Percentiles rank a stretch among this genome's conserved stretches.
Conservation (phyloP, 495 filamentous ascomycete species). For the Trichoderma asperelloides region DNA sequence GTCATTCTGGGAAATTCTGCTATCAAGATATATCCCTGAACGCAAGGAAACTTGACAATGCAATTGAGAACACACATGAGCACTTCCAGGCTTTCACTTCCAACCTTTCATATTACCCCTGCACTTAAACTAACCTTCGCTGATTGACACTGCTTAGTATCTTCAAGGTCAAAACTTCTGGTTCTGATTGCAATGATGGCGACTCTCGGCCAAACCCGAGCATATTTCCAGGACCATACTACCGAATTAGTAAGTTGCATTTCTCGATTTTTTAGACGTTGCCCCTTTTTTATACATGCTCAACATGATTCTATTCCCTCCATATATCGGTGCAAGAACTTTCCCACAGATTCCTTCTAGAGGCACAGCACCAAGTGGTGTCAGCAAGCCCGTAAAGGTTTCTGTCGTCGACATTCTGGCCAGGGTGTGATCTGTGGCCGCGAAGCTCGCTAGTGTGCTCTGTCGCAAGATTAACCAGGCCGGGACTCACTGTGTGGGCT, state of each 20-base stretch:
- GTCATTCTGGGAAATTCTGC: too few relatives aligned
- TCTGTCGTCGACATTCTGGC: neutral
- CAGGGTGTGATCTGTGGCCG: neutral
- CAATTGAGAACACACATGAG: neutral
- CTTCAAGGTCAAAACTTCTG: neutral
- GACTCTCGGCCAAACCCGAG: neutral
- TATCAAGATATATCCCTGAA: too few relatives aligned
- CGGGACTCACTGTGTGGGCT: constrained; percentile 16
- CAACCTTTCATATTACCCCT: neutral
- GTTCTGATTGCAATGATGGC: neutral
- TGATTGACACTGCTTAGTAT: neutral
- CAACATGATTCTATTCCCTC: neutral
- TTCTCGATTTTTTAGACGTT: neutral
- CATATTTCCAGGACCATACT: neutral
- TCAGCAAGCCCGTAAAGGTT: neutral
- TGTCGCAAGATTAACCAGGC: constrained; percentile 4
- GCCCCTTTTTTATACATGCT: neutral
- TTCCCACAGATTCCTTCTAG: neutral
- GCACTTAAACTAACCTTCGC: neutral
- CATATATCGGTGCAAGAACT: neutral
- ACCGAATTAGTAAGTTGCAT: neutral
- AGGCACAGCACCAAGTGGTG: neutral
- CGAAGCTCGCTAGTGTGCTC: neutral
- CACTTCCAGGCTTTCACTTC: neutral
- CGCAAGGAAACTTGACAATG: too few relatives aligned